These are phyloP conservation scores for Clarkia xantiana DNA, from an alignment of 345 rosid genomes.

Conservation along the genomic window DNA sequence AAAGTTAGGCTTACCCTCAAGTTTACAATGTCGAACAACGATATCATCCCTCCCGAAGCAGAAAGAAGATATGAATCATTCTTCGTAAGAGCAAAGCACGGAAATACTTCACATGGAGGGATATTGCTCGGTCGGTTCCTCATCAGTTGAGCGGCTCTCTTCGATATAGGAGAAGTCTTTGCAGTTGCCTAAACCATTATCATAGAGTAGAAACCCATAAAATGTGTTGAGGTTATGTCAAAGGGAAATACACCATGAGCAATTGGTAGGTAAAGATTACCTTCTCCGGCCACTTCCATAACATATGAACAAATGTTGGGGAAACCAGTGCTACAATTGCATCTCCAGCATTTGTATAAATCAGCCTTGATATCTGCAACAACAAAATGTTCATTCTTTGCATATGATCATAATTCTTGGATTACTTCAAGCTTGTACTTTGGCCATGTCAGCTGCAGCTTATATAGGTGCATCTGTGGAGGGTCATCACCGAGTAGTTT, in stretches of 20 bases:
- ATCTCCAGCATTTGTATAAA: constrained; percentile 28
- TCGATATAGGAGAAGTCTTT: constrained; percentile 15
- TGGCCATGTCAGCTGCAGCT: too few relatives aligned
- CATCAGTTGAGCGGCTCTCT: constrained; percentile 14
- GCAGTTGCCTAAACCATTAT: constrained; percentile 18
- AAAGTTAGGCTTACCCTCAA: too few relatives aligned
- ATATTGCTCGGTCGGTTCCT: constrained; percentile 17
- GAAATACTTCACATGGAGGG: constrained; percentile 13
- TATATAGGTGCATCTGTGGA: too few relatives aligned
- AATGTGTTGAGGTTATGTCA: too few relatives aligned
- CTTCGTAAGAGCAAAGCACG: constrained; percentile 26
- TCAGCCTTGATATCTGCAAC: constrained; percentile 25
- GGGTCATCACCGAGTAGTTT: too few relatives aligned
- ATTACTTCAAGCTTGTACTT: too few relatives aligned
- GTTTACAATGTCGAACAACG: constrained; percentile 29
- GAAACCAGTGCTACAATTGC: constrained; percentile 32
- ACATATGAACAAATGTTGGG: constrained; percentile 21
- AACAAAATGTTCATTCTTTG: not conserved
- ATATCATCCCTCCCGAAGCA: constrained; percentile 29
- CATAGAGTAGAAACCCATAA: too few relatives aligned
- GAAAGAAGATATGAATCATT: constrained; percentile 33
- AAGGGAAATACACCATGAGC: constrained; percentile 1
- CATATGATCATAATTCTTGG: too few relatives aligned
- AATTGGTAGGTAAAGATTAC: constrained; percentile 5
- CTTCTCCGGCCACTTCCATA: constrained; percentile 34